Evolutionary conservation across 371 early-diverging fungal species (phyloP), one percentile per base, ranked within the genome.

Genomic region (Mucor lusitanicus): DNA sequence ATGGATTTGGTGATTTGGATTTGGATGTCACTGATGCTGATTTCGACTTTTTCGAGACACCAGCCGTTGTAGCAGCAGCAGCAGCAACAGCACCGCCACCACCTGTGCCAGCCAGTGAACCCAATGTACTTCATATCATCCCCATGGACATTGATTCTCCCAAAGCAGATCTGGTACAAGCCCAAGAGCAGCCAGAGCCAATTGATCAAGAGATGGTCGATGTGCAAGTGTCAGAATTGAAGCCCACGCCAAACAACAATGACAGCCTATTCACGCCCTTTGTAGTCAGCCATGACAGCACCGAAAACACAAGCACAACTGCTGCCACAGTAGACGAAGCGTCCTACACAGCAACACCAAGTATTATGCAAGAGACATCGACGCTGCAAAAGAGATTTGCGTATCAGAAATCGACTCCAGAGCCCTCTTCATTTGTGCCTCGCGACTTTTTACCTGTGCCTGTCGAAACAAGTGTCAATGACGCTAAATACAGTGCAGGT

Each of bases 1-100:
- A 55, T 21, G 57, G 56, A 7, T 62, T 75, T 30, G 77, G 73
- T 25, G 74, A 72, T 42, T 64, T 81, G 30, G 77, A 78, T 68
- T 42, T 79, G 19, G 74, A 75, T 61, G 79, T 81, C n/a, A 81
- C 82, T 13, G 82, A 81, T 27, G 82, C 77, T 25, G 82, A 81
- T 69, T 81, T 77, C 27, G 71, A 79, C 53, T 81, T 77, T 72
- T 81, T 79, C 35, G 70, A 71, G 55, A 64, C 63, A 19, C 48
- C 73, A 2, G 63, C 60, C 3, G 32, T 62, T 9, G 27, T 60
- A 13, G 35, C 50, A 12, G 28, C 44, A 23, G 15, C 67, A 6
- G 32, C 46, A 58, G n/a, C n/a, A n/a, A 17, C 35, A 35, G 7
- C 35, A 6, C 13, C 5, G 13, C 37, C 37, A 17, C 17, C 40